Evolutionary conservation across 305 asterid genomes (phyloP).

Genomic region (Coffea humblotiana): DNA sequence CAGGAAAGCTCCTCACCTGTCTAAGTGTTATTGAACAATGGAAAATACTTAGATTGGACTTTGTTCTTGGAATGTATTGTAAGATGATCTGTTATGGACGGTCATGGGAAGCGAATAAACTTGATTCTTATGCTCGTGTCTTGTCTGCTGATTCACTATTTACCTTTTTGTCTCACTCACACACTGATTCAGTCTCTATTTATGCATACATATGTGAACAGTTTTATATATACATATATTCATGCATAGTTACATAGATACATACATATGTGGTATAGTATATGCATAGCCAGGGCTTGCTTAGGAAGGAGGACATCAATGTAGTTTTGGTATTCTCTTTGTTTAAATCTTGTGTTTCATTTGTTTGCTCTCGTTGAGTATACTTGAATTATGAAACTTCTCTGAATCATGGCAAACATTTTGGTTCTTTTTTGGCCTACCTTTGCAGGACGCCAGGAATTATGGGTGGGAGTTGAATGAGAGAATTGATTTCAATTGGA

Average conservation of each 20-base stretch:
- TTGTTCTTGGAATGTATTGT: neutral
- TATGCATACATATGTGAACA: too few species aligned
- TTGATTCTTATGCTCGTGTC: neutral
- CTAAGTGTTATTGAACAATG: neutral
- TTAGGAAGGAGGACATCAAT: neutral
- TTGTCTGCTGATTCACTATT: too few species aligned
- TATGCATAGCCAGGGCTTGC: neutral
- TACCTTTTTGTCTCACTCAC: too few species aligned
- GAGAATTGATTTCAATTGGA: constrained; percentile 80
- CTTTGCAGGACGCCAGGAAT: constrained; percentile 82
- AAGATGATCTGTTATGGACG: neutral
- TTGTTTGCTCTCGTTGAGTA: neutral
- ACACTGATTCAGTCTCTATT: neutral
- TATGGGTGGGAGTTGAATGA: constrained; percentile 96
- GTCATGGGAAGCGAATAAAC: neutral
- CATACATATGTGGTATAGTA: neutral
- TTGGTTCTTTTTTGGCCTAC: neutral
- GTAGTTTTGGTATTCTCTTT: neutral
- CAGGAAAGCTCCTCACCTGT: neutral
- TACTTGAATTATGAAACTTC: neutral
- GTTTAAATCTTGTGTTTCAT: neutral
- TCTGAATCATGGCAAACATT: neutral
- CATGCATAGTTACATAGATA: neutral
- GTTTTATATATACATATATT: too few species aligned
- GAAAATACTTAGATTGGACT: neutral